A percentile compares a stretch with the other conserved stretches of the same genome.
These are phyloP conservation scores for Delphinella strobiligena DNA, from an alignment of 2,329 filamentous ascomycete species.

Conservation along the genomic window DNA sequence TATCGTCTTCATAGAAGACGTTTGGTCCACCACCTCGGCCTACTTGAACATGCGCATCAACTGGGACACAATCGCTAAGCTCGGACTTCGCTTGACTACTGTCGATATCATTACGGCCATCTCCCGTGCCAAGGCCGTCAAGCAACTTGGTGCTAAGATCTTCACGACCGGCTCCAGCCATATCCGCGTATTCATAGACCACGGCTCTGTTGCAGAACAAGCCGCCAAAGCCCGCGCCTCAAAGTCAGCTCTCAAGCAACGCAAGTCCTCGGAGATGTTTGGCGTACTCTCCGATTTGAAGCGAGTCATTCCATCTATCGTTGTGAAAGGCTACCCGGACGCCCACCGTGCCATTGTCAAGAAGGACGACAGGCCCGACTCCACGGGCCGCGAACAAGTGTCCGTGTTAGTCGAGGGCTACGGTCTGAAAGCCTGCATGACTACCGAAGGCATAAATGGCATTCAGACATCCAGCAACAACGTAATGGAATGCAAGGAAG, in stretches of 20 bases:
- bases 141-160: conserved; percentile 32
- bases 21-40: conserved; percentile 66
- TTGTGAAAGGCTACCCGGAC: conserved; percentile 80
- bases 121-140: conserved; percentile 69
- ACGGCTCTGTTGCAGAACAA: conserved; percentile 34
- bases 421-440: conserved; percentile 80
- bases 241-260: conserved; percentile 28
- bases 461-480: conserved; percentile 66
- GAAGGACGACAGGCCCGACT: conserved; percentile 56
- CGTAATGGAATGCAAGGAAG: conserved; percentile 76
- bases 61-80: conserved; percentile 60
- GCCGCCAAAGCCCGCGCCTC: conserved; percentile 30
- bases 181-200: conserved; percentile 62
- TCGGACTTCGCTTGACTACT: conserved; percentile 69
- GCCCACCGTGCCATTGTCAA: conserved; percentile 81
- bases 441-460: conserved; percentile 79
- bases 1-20: conserved; percentile 71
- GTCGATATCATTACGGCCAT: conserved; percentile 67
- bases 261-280: conserved; percentile 48
- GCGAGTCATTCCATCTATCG: conserved; percentile 66
- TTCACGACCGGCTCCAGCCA: conserved; percentile 16
- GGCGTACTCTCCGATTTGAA: conserved; percentile 76
- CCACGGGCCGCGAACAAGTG: conserved; percentile 47
- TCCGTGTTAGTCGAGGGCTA: conserved; percentile 80
- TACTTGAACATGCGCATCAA: conserved; percentile 77